Evolutionary conservation across 202 grass and related monocot genomes (phyloP).

Genomic region (Cymbopogon flexuosus): DNA sequence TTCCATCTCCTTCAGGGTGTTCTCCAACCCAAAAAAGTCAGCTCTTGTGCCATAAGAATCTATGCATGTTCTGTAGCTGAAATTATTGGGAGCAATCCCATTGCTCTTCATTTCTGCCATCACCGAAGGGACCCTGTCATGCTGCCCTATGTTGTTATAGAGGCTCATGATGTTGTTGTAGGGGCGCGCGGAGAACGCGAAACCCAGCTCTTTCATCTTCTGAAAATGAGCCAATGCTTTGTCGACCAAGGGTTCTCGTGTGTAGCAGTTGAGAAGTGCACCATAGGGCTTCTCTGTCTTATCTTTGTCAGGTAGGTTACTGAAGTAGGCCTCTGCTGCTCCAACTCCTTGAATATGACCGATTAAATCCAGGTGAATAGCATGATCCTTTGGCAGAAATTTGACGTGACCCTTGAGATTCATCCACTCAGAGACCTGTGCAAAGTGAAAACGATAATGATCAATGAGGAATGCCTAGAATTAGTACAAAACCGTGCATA

Average conservation of each 20-base stretch:
- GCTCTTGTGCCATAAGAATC: conserved; percentile 58
- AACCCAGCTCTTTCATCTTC: conserved; percentile 71
- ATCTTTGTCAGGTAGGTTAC: conserved; percentile 46
- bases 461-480: not conserved
- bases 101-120: conserved; percentile 71
- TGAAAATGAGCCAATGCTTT: conserved; percentile 67
- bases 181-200: conserved; percentile 39
- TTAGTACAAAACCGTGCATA: not conserved
- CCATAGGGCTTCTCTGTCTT: conserved; percentile 65
- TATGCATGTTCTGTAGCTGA: conserved; percentile 77
- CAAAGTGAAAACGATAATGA: not conserved
- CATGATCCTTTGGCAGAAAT: conserved; percentile 61
- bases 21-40: conserved; percentile 72
- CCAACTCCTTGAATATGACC: conserved; percentile 48
- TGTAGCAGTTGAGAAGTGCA: conserved; percentile 75
- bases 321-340: conserved; percentile 71
- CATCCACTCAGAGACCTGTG: conserved; percentile 86
- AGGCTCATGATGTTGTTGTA: conserved; percentile 86
- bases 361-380: conserved; percentile 68
- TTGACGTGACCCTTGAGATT: conserved; percentile 45
- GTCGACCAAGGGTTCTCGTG: conserved; percentile 43
- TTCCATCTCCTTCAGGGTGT: conserved; percentile 73
- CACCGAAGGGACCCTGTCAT: conserved; percentile 73
- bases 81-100: conserved; percentile 66
- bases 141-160: conserved; percentile 58